phyloP scores from a whole-genome alignment of 495 filamentous ascomycete species.

The Umbilicaria muhlenbergii region DNA sequence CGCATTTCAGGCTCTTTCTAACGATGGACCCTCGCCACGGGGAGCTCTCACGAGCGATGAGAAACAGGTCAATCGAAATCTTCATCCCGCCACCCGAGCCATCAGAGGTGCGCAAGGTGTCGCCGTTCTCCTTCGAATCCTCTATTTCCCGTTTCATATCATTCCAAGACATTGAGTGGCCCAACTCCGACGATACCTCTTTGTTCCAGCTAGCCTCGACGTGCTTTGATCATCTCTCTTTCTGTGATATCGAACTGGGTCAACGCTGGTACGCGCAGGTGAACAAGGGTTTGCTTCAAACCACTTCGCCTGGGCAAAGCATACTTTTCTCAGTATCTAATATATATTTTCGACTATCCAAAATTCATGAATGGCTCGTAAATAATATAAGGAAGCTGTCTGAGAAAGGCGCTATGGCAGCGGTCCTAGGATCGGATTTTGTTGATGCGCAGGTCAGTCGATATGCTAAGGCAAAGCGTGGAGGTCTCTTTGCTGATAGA shows the following conservation, averaged over 20 bases:
- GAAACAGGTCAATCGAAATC: slow-evolving; percentile 86
- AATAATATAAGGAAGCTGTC: slow-evolving; percentile 1
- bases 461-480: neutral
- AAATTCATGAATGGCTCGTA: slow-evolving; percentile 2
- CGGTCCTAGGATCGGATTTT: slow-evolving; percentile 7
- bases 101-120: slow-evolving; percentile 11
- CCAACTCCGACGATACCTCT: slow-evolving; percentile 6
- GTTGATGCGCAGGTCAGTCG: slow-evolving; percentile 33
- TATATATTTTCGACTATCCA: neutral
- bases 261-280: slow-evolving; percentile 7
- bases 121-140: slow-evolving; percentile 31
- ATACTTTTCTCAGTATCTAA: neutral
- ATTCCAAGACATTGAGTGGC: slow-evolving; percentile 22
- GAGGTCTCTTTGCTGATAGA: slow-evolving; percentile 18
- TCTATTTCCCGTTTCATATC: slow-evolving; percentile 33
- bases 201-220: slow-evolving; percentile 20
- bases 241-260: slow-evolving; percentile 23
- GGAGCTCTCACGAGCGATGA: slow-evolving; percentile 91
- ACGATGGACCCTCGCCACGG: slow-evolving; percentile 89
- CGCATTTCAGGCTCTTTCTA: slow-evolving; percentile 80
- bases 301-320: neutral
- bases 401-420: neutral
- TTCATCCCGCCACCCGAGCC: slow-evolving; percentile 35
- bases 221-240: slow-evolving; percentile 39
- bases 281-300: slow-evolving; percentile 3